Evolutionary conservation across 305 asterid genomes (phyloP).

Genomic region (Fraxinus ornus): DNA sequence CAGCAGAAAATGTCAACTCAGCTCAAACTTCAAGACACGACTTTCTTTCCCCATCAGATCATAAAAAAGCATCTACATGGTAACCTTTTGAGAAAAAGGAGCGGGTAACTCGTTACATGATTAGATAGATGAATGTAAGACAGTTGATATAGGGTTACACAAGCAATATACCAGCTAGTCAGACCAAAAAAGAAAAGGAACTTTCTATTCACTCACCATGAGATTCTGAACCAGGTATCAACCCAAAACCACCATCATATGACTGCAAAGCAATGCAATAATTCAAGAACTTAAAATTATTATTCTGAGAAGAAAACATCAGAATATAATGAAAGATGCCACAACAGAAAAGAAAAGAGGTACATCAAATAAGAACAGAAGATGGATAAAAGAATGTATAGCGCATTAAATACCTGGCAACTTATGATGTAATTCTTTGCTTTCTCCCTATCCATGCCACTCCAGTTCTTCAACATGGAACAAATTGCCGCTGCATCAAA

Average conservation of each 20-base stretch:
- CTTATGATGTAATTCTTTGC: conserved; percentile 73
- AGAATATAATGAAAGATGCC: conserved; percentile 5
- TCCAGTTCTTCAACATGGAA: conserved; percentile 79
- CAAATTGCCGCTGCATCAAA: conserved; percentile 70
- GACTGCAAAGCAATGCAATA: conserved; percentile 58
- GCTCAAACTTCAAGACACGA: background rate
- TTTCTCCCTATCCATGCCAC: conserved; percentile 82
- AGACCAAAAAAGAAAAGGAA: background rate
- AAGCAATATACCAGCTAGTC: background rate
- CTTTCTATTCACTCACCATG: conserved; percentile 70
- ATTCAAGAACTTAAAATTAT: conserved; percentile 14
- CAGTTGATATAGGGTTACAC: background rate
- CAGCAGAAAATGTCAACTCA: conserved; percentile 10
- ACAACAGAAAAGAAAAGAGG: conserved; percentile 8
- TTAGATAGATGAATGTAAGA: background rate
- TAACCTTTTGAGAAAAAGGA: background rate
- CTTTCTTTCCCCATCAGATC: conserved; percentile 4
- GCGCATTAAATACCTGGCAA: conserved; percentile 64
- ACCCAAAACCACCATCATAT: conserved; percentile 94
- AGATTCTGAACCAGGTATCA: conserved; percentile 85
- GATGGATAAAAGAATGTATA: conserved; percentile 4
- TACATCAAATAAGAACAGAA: background rate
- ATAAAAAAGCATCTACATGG: background rate
- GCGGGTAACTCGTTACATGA: background rate
- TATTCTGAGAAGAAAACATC: conserved; percentile 3